These are phyloP conservation scores for Immersiporthe knoxdaviesiana DNA, from an alignment of 2,329 filamentous ascomycete species.

Conservation along the genomic window DNA sequence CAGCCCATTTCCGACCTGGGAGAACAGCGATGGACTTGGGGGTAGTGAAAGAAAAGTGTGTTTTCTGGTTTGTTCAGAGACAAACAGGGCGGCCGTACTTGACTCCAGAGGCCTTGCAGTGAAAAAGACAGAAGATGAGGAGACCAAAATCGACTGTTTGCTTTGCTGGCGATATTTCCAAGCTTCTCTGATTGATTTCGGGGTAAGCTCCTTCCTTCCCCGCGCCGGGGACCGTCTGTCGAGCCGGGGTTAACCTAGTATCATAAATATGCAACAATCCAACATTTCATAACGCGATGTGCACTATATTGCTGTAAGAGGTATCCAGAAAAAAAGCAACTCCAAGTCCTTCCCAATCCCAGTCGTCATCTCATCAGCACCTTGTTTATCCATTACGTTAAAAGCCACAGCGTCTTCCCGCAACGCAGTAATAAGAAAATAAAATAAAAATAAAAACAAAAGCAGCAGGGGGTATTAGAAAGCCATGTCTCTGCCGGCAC, in stretches of 20 bases:
- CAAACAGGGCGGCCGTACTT: background rate
- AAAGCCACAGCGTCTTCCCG: background rate
- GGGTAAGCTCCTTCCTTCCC: background rate
- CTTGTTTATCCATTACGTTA: background rate
- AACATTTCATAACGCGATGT: background rate
- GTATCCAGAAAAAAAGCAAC: conserved; percentile 9
- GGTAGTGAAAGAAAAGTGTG: background rate
- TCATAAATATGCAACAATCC: background rate
- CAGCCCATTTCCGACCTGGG: conserved; percentile 10
- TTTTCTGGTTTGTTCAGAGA: background rate
- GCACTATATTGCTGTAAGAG: conserved; percentile 2
- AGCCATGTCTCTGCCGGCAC: no score
- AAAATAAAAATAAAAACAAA: background rate
- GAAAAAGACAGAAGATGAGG: background rate
- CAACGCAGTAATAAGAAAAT: background rate
- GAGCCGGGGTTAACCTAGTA: background rate
- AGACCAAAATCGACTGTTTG: background rate
- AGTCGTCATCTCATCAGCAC: background rate
- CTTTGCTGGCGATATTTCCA: background rate
- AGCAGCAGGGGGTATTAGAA: no score
- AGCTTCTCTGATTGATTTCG: background rate
- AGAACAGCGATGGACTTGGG: background rate
- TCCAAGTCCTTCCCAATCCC: background rate
- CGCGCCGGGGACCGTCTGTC: background rate
- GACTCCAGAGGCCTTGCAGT: background rate